Percentiles rank a stretch among this genome's conserved stretches.
phyloP scores from a whole-genome alignment of 176 grass and related monocot genomes.

The Pharus latifolius region DNA sequence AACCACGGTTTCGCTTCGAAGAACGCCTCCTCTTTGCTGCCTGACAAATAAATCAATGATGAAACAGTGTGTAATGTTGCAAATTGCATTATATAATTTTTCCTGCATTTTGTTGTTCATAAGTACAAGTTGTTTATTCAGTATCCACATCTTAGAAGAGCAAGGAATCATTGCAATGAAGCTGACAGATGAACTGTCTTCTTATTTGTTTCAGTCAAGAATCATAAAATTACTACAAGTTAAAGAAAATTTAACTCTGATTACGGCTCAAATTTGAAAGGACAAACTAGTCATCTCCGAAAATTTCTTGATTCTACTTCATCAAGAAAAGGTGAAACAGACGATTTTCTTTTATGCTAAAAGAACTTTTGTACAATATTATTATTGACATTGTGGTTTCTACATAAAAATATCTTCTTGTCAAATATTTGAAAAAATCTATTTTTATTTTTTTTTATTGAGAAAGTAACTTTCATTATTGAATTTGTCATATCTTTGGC shows the following conservation, averaged over 20 bases:
- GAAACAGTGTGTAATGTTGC: neutral
- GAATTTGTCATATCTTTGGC: no score
- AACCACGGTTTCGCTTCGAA: constrained; percentile 64
- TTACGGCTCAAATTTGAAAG: neutral
- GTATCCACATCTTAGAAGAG: neutral
- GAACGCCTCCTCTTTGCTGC: constrained; percentile 68
- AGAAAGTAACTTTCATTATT: no score
- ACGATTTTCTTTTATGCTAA: neutral
- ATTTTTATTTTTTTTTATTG: no score
- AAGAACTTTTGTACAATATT: neutral
- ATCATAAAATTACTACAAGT: no score
- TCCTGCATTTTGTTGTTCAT: neutral
- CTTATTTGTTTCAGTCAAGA: no score
- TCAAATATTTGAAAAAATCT: no score
- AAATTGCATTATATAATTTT: neutral
- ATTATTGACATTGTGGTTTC: neutral
- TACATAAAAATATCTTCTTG: neutral
- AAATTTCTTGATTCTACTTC: neutral
- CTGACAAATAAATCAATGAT: constrained; percentile 13
- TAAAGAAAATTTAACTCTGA: no score
- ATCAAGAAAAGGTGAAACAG: neutral
- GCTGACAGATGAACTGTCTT: neutral
- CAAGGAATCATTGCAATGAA: neutral
- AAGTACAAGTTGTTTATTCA: no score
- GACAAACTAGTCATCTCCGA: neutral